Evolutionary conservation across 306 rosid species (phyloP).

Genomic region (Lathyrus aphaca): DNA sequence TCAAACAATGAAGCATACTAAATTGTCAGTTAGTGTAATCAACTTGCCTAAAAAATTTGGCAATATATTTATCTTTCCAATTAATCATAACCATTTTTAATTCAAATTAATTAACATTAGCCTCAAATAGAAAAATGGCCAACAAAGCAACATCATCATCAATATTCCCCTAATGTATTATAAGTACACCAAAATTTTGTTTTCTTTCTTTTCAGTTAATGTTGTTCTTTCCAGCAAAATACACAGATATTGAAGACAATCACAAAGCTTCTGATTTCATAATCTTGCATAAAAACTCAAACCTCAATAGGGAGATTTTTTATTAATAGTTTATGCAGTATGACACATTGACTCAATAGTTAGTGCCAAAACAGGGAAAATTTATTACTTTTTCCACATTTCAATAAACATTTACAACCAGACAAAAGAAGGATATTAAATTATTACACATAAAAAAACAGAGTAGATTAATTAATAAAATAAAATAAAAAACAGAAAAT

Average conservation of each 20-base stretch:
- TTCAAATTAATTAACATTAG: not conserved
- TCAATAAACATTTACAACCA: constrained; percentile 37
- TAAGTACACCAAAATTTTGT: not conserved
- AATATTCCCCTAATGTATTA: constrained; percentile 25
- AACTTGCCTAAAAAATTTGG: not conserved
- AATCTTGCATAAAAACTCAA: not conserved
- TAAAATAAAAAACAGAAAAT: not conserved
- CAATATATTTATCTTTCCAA: not conserved
- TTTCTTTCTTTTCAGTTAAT: not conserved
- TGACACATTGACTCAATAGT: constrained; percentile 12
- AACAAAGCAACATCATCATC: constrained; percentile 39
- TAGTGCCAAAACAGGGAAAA: constrained; percentile 36
- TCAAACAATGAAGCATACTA: too few species aligned
- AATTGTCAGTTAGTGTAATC: not conserved
- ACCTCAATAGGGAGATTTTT: not conserved
- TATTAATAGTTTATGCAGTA: not conserved
- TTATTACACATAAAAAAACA: constrained; percentile 2
- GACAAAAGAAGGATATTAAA: not conserved
- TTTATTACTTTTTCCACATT: constrained; percentile 23
- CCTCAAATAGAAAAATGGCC: constrained; percentile 14
- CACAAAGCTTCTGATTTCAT: constrained; percentile 8
- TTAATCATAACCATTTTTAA: not conserved
- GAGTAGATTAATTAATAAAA: not conserved
- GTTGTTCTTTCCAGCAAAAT: not conserved
- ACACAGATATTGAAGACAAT: not conserved